A percentile compares a stretch with the other conserved stretches of the same genome.
Conservation (phyloP, 1,139 yeast species). For the Chernovozyma aurita region DNA sequence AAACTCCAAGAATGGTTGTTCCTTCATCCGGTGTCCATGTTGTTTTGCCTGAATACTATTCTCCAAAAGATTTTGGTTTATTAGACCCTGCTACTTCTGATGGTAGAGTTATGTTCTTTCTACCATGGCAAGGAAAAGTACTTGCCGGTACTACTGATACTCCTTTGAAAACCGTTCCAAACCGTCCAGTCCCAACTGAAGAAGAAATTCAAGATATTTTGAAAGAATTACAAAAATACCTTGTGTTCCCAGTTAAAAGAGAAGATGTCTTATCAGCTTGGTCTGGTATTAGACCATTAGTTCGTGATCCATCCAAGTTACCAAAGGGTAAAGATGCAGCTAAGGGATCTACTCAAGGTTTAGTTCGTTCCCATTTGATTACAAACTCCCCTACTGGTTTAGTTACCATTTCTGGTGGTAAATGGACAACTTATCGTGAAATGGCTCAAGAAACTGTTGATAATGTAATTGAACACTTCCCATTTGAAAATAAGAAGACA, state of each 20-base stretch:
- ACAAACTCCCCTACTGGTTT: slow-evolving; percentile 69
- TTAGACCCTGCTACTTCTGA: slow-evolving; percentile 90
- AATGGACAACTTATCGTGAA: slow-evolving; percentile 97
- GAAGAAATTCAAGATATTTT: slow-evolving; percentile 87
- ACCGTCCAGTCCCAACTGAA: slow-evolving; percentile 81
- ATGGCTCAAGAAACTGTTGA: slow-evolving; percentile 96
- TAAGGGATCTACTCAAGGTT: slow-evolving; percentile 62
- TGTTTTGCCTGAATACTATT: slow-evolving; percentile 87
- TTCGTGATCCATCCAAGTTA: slow-evolving; percentile 72
- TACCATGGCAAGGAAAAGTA: slow-evolving; percentile 98
- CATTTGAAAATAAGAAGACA: slow-evolving; percentile 26
- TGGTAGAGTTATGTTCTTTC: slow-evolving; percentile 94
- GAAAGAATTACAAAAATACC: slow-evolving; percentile 82
- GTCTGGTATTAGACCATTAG: slow-evolving; percentile 96
- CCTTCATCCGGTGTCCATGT: slow-evolving; percentile 95
- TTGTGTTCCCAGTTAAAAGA: slow-evolving; percentile 83
- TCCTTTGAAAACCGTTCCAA: slow-evolving; percentile 70
- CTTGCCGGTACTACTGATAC: slow-evolving; percentile 96
- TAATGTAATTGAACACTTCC: slow-evolving; percentile 55
- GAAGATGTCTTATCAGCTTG: slow-evolving; percentile 93
- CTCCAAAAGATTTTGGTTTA: slow-evolving; percentile 84
- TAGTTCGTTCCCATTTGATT: slow-evolving; percentile 86
- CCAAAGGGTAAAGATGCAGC: slow-evolving; percentile 43
- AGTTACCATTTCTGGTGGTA: slow-evolving; percentile 92
- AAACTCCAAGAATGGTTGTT: slow-evolving; percentile 73